A percentile compares a stretch with the other conserved stretches of the same genome.
These are phyloP conservation scores for Talaromyces rugulosus DNA, from an alignment of 2,329 filamentous ascomycete species.

Conservation along the genomic window DNA sequence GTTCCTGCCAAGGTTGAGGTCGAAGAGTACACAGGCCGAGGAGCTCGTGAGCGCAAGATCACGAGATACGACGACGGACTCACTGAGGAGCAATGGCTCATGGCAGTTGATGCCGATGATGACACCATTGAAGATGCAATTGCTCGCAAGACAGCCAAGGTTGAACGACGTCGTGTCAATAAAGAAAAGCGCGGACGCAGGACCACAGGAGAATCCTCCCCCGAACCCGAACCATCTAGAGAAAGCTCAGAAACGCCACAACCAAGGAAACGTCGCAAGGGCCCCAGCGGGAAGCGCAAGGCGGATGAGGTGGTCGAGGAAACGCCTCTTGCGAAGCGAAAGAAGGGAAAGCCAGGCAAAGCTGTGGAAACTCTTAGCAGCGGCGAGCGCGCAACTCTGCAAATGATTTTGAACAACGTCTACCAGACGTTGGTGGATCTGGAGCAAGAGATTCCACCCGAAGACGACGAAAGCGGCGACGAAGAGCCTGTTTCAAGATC, in stretches of 20 bases:
- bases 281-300: constrained; percentile 79
- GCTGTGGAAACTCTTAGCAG: constrained; percentile 61
- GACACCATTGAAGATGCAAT: constrained; percentile 91
- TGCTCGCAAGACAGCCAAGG: constrained; percentile 79
- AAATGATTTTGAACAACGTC: constrained; percentile 70
- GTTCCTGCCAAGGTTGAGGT: constrained; percentile 75
- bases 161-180: constrained; percentile 74
- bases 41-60: constrained; percentile 88
- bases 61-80: constrained; percentile 96
- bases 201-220: constrained; percentile 62
- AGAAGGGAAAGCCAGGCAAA: constrained; percentile 69
- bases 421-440: constrained; percentile 79
- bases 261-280: constrained; percentile 75
- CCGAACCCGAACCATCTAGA: constrained; percentile 65
- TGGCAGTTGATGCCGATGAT: constrained; percentile 95
- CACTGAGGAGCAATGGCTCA: constrained; percentile 98
- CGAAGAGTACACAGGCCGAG: constrained; percentile 76
- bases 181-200: constrained; percentile 58
- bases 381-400: constrained; percentile 70
- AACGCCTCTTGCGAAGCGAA: constrained; percentile 72
- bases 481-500: constrained; percentile 62
- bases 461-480: constrained; percentile 47
- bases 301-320: constrained; percentile 72
- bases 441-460: constrained; percentile 64
- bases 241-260: constrained; percentile 80